Base-by-base conservation (phyloP, 768 basidiomycete genomes). In the Kwoniella shandongensis region DNA sequence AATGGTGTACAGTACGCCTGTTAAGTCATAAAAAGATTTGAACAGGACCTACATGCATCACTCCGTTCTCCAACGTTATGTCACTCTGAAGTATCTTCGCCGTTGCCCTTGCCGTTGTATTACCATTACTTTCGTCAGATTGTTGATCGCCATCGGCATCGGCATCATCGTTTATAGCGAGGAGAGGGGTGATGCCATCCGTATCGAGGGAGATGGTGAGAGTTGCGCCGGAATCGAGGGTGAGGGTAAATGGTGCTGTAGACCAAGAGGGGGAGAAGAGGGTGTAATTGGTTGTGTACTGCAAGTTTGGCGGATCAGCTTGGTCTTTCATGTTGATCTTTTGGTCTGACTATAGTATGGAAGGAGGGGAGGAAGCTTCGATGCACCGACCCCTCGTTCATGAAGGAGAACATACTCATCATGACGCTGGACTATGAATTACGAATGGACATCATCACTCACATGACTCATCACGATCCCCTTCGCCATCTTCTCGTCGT, bases 31-130 rank as follows among this genome's bases (percentile, higher is more conserved):
- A n/a, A n/a, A n/a, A n/a, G 13, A 44, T 0, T 23, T 32, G 32
- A 32, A 6, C 32, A 22, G 13, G n/a, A 68, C 71, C 66, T 46
- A 73, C 71, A 52, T 73, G 71, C 51, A 73, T 46, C 22, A 73
- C 71, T 4, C 71, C 71, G 36, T 73, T 73, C 49, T 65, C 51
- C 15, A 73, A 45, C 20, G 57, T 47, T 5, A 73, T 61, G 46
- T 73, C 71, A 25, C 61, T 59, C 30, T 64, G 35, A 6, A 73
- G 26, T 27, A 73, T 64, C 27, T 51, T 62, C 2, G 70, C 44
- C 11, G 42, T 35, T 5, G 23, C 36, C n/a, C 10, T 38, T 38
- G 36, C 36, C 36, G n/a, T n/a, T n/a, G n/a, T n/a, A n/a, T n/a
- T n/a, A n/a, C n/a, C n/a, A n/a, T n/a, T n/a, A n/a, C n/a, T n/a